phyloP scores from a whole-genome alignment of 1,284 basidiomycete species.

The Tilletia indica region DNA sequence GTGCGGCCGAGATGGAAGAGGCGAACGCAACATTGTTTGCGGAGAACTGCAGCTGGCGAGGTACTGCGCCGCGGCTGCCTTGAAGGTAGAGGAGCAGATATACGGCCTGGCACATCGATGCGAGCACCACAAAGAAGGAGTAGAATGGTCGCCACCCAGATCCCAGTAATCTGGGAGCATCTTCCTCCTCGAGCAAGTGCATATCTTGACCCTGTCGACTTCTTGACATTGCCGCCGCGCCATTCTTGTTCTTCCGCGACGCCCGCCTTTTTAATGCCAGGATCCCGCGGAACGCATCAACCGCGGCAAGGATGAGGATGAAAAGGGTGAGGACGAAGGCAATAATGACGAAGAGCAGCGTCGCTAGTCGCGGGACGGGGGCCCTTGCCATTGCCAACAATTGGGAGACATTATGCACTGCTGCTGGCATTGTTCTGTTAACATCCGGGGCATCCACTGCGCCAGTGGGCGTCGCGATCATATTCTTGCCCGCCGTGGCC shows the following conservation, averaged over 20 bases:
- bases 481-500: not conserved
- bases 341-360: slow-evolving; percentile 12
- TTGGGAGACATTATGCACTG: not conserved
- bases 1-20: not conserved
- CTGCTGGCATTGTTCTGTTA: not conserved
- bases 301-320: not conserved
- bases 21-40: slow-evolving; percentile 3
- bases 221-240: not conserved
- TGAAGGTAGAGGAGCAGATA: slow-evolving; percentile 10
- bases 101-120: not conserved
- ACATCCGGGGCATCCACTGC: not conserved
- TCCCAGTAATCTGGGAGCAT: not conserved
- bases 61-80: not conserved
- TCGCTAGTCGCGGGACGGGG: not conserved
- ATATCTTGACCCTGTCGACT: not conserved
- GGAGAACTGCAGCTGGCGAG: not conserved
- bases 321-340: not conserved
- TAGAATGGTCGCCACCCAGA: slow-evolving; percentile 9
- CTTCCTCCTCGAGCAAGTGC: slow-evolving; percentile 14
- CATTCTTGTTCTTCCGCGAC: not conserved
- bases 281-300: not conserved
- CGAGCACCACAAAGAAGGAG: not conserved
- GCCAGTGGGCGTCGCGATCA: not conserved
- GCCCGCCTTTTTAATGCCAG: not conserved
- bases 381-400: not conserved